phyloP scores from a whole-genome alignment of 495 filamentous ascomycete genomes.

The Hypoxylon cercidicola region DNA sequence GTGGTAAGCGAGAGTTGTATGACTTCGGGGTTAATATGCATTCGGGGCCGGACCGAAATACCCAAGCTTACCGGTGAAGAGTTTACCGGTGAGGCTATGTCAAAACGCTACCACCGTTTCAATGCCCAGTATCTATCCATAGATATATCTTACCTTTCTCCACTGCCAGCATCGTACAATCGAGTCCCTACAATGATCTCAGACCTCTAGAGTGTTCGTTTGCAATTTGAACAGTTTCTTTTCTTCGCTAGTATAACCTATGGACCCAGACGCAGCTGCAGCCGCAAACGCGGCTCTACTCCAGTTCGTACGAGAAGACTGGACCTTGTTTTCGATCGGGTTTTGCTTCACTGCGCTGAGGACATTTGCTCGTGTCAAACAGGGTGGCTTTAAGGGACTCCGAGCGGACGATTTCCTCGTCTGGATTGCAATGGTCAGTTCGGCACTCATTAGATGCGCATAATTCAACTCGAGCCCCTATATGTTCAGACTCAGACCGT shows the following conservation, averaged over 20 bases:
- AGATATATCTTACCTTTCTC: not conserved
- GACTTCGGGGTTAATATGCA: not conserved
- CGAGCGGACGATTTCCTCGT: conserved; percentile 47
- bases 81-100: not conserved
- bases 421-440: conserved; percentile 48
- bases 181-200: not conserved
- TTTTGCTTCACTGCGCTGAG: conserved; percentile 43
- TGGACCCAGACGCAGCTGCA: conserved; percentile 39
- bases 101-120: not conserved
- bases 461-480: not conserved
- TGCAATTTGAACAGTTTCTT: not conserved
- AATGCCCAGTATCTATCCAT: not conserved
- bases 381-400: conserved; percentile 44
- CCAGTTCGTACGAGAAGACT: conserved; percentile 50
- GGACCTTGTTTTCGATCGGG: conserved; percentile 54
- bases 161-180: not conserved
- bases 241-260: conserved; percentile 6
- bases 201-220: conserved; percentile 2
- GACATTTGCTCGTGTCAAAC: conserved; percentile 44
- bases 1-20: too few species aligned
- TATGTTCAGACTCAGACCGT: not conserved
- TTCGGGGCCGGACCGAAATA: not conserved
- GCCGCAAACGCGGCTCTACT: conserved; percentile 44
- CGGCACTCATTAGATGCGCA: conserved; percentile 1
- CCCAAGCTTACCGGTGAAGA: not conserved